Base-by-base conservation (phyloP, 169 alveolate species). In the Miamiensis avidus region DNA sequence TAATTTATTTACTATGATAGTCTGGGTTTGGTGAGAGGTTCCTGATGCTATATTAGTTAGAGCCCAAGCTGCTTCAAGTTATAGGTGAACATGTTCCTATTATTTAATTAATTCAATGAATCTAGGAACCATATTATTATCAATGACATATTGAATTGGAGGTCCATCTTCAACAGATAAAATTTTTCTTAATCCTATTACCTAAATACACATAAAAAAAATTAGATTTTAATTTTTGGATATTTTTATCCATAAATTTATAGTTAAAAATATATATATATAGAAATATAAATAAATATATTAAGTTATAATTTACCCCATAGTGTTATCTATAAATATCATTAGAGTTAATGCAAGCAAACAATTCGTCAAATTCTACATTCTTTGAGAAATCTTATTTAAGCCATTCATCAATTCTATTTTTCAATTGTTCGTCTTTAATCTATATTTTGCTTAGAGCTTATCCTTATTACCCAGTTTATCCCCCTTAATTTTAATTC, bases 1-100 rank as follows among this genome's bases (percentile, higher is more conserved):
- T n/a, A n/a, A n/a, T n/a, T n/a, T 27, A 31, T 72, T 73, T 74
- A 34, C 95, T 16, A 93, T 82, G 16, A 93, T 81, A 0, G 86
- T 89, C 83, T 90, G 32, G 0, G 91, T 91, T 72, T 90, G 84
- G 34, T 89, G 89, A 0, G 90, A 76, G 4, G 85, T 82, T 29
- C 96, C 96, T 83, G 92, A 84, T 4, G 96, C 96, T 15, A 93
- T 79, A 78, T 93, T 93, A 11, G 94, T 90, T 65, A 93, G 74
- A 31, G 94, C 90, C 96, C 96, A 93, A 34, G 93, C 89, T 65
- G 95, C 96, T 82, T 93, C 96, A 30, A 93, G 64, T 29, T 34
- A 29, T 32, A 79, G 49, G 64, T 34, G 64, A 1, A 34, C 64
- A 29, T 49, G 64, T 28, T 33, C 31, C 34, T n/a, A 20, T 28